Base-by-base conservation (phyloP, 345 rosid species). In the Cardiospermum halicacabum region DNA sequence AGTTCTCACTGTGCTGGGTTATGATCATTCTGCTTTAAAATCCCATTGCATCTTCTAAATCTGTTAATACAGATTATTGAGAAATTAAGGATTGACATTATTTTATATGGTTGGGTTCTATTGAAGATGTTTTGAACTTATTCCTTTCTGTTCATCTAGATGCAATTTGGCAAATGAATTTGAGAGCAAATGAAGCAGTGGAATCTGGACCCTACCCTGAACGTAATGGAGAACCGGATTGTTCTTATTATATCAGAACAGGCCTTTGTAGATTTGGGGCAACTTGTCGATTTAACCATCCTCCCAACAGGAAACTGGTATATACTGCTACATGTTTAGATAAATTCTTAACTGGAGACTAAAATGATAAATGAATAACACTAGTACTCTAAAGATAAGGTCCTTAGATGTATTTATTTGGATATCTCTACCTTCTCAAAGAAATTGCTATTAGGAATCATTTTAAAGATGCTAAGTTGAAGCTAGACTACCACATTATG, bases 251-350 rank as follows among this genome's bases (percentile, higher is more conserved):
- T 72, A 89, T 95, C 61, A 78, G 98, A 78, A 95, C 99, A 49
- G 99, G 99, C 37, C 94, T 95, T 58, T 95, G 99, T 75, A 84
- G 98, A 80, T 95, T 89, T 80, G 86, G 89, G 30, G 72, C 85
- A 53, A 84, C 81, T 18, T 84, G 89, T 62, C 83, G 89, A 56
- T 84, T 76, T 73, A 82, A 84, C 71, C 89, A 84, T 64, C 89
- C 99, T 73, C 89, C 85, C 77, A 91, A 91, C 75, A 75, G 99
- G 37, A 91, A 86, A 79, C 85, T 95, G 98, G 99, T 95, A 85
- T 43, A 61, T 56, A 7, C 62, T 59, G 64, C 60, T 60, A 51
- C 54, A 45, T 72, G 43, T 64, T 49, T 67, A 39, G 58, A 56
- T 24, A 34, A 61, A 31, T 70, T 53, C 15, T 71, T 64, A 39